Base-by-base conservation (phyloP, 306 rosid genomes). In the Dalbergia oliveri region DNA sequence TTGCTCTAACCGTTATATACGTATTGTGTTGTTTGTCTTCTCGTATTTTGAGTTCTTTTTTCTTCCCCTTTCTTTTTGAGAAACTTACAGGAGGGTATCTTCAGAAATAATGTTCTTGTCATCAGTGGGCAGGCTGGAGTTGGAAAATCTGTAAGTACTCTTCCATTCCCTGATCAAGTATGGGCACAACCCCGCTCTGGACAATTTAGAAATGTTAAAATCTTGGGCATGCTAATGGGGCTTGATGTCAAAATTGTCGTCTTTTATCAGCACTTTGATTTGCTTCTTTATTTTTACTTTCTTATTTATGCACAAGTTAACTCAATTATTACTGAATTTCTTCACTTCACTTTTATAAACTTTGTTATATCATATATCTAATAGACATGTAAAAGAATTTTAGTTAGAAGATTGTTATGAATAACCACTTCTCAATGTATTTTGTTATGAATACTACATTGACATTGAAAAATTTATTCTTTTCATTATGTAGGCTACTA, bases 61-160 rank as follows among this genome's bases (percentile, higher is more conserved):
- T 76, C n/a, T 13, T 67, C 75, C 9, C 15, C 65, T 66, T 71
- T 57, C 18, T 85, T 60, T 76, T 41, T 60, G 57, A 44, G 3
- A 60, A 54, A 47, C 68, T 67, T 67, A 65, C 95, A 94, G 97
- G 94, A 94, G 97, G 94, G 50, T 64, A 63, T 69, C 59, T 58
- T 61, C 69, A 34, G 79, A 49, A 87, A 68, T 84, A 88, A 88
- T 5, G 95, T 89, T 64, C 89, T 94, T 78, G 84, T 94, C 50
- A 69, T 94, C 87, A 93, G 84, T 64, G 99, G 99, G 65, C 97
- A 86, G 80, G 91, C 99, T 72, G 99, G 99, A 86, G 87, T 90
- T 49, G 97, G 97, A 77, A 95, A 93, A 91, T 95, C 99, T 62
- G 99, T 90, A 93, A 56, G 95, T 69, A 58, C 72, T 74, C 56